Conservation (phyloP, 148 eudicot species). For the Rhododendron vialii region DNA sequence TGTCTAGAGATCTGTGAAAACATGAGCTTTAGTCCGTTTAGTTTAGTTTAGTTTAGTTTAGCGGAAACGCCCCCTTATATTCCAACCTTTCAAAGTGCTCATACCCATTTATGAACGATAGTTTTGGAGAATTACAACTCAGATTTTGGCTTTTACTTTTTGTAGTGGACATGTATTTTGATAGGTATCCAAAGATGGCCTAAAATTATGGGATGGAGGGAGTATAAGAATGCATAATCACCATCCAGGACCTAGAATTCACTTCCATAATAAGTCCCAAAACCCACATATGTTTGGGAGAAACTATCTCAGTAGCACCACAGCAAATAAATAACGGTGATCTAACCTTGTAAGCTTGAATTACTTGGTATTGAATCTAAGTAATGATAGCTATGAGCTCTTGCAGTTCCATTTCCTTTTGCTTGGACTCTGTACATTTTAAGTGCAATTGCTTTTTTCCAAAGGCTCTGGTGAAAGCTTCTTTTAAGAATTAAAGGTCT, state of each 20-base stretch:
- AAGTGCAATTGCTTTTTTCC: neutral
- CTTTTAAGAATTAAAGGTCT: neutral
- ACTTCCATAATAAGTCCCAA: neutral
- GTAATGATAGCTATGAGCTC: neutral
- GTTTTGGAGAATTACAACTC: neutral
- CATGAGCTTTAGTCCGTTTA: neutral
- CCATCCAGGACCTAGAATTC: neutral
- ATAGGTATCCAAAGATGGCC: neutral
- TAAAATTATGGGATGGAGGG: neutral
- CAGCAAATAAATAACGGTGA: neutral
- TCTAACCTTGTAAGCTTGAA: neutral
- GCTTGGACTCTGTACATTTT: neutral
- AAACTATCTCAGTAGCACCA: neutral
- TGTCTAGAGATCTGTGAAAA: neutral
- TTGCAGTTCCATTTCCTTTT: neutral
- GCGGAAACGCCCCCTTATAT: neutral
- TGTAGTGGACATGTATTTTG: neutral
- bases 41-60: too few relatives aligned
- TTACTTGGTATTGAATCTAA: neutral
- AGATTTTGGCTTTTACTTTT: neutral
- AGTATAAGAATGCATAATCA: neutral
- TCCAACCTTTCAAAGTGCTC: neutral
- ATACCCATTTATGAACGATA: neutral
- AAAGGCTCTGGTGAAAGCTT: neutral
- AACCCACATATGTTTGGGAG: neutral